A percentile compares a stretch with the other conserved stretches of the same genome.
Conservation (phyloP, 1,284 basidiomycete species). For the Pascua guehoae region DNA sequence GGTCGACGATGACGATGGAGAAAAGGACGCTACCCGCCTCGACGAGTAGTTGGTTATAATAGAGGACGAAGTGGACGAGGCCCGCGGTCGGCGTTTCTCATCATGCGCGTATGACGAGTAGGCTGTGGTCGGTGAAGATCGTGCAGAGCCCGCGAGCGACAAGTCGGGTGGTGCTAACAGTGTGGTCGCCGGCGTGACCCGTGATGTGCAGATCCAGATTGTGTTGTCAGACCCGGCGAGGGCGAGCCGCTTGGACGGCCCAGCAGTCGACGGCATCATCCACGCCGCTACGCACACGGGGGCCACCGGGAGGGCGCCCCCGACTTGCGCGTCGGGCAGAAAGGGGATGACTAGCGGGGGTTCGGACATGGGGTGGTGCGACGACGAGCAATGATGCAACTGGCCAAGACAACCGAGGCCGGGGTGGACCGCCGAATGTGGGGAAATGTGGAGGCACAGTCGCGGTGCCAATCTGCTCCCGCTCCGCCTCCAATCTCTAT, state of each 20-base stretch:
- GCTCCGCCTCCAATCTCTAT: no score
- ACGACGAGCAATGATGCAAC: no score
- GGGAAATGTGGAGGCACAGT: no score
- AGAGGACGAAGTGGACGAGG: conserved; percentile 29
- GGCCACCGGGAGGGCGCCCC: conserved; percentile 20
- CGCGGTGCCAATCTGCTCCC: no score
- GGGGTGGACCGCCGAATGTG: no score
- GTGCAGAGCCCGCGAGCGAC: conserved; percentile 19
- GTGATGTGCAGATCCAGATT: conserved; percentile 32
- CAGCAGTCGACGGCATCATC: conserved; percentile 17
- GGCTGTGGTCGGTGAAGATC: conserved; percentile 23
- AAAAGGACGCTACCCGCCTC: conserved; percentile 9
- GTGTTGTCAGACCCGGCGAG: conserved; percentile 34
- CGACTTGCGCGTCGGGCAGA: conserved; percentile 22
- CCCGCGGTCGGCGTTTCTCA: conserved; percentile 20
- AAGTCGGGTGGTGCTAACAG: neutral
- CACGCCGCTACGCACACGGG: conserved; percentile 37
- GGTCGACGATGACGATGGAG: no score
- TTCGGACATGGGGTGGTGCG: neutral
- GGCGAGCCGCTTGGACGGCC: conserved; percentile 28
- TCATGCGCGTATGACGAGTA: conserved; percentile 15
- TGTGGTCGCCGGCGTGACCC: neutral
- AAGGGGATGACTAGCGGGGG: conserved; percentile 30
- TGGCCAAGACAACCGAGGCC: no score
- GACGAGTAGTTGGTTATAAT: conserved; percentile 22